Evolutionary conservation across 2,329 filamentous ascomycete species (phyloP).

Genomic region (Monilinia fructigena): DNA sequence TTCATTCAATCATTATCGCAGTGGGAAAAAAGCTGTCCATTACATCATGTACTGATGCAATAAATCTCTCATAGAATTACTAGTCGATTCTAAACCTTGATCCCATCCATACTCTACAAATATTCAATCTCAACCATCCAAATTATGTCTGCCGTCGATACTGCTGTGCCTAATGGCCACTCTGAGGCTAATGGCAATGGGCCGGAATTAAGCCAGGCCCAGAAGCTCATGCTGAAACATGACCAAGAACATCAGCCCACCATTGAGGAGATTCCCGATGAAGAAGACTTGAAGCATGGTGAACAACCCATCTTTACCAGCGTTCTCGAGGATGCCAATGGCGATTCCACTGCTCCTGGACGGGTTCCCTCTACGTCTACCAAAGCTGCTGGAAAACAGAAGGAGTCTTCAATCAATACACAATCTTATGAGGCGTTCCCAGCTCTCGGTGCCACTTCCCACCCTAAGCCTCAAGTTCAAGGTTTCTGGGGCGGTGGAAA

Average conservation of each 20-base stretch:
- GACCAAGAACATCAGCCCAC: constrained; percentile 57
- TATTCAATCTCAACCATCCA: neutral
- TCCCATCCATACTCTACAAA: constrained; percentile 19
- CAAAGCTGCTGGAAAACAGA: constrained; percentile 69
- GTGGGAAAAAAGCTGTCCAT: neutral
- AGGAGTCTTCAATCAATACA: constrained; percentile 64
- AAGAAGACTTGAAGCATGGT: constrained; percentile 68
- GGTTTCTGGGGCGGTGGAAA: constrained; percentile 78
- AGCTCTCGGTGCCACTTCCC: constrained; percentile 70
- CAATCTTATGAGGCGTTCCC: constrained; percentile 91
- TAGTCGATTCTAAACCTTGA: constrained; percentile 9
- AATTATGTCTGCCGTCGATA: constrained; percentile 36
- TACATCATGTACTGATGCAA: constrained; percentile 1
- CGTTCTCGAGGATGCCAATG: constrained; percentile 40
- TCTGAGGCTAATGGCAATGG: constrained; percentile 29
- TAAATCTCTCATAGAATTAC: constrained; percentile 12
- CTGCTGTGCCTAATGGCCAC: constrained; percentile 28
- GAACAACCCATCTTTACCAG: constrained; percentile 48
- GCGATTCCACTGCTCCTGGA: constrained; percentile 48
- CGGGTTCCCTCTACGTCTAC: constrained; percentile 53
- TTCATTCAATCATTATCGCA: neutral
- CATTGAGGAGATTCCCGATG: constrained; percentile 78
- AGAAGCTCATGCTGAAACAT: constrained; percentile 66
- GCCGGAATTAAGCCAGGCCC: constrained; percentile 39
- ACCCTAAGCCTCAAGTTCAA: constrained; percentile 60